Evolutionary conservation across 768 basidiomycete species (phyloP), one percentile per base, ranked within the genome.

Genomic region (Tephrocybe sp.): DNA sequence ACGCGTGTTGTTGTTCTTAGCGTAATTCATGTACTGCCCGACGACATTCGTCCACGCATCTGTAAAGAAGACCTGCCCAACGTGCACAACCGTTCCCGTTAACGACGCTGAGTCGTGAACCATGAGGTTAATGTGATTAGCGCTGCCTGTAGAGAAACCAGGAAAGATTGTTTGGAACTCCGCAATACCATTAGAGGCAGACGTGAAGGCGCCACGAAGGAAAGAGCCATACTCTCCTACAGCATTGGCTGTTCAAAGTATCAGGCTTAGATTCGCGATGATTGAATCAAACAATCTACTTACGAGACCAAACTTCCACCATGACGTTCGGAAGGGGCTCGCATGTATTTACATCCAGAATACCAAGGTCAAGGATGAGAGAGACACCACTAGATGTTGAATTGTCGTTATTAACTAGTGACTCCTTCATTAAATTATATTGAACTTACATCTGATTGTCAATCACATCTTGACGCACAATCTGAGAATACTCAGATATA

Each of bases 301-400:
- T 22, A 58, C 57, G 26, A 32, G 57, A 58, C 54, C 58, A 59
- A 40, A 59, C 43, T 34, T 75, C 73, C 20, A 75, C 70, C 66
- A 72, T 67, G 13, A 62, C 65, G 51, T 70, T 67, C 11, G 63
- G 36, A 39, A 73, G 57, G 1, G 73, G 71, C 51, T 71, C 45
- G 63, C 74, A 75, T 16, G 72, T 72, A n/a, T 65, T 58, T 2
- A 68, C 65, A 50, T 74, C 67, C 49, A 75, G 59, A 32, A 74
- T 57, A 34, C 68, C 69, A 31, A 75, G 63, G 52, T 75, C 71
- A 36, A 75, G 61, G 1, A 61, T 66, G 48, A 74, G 56, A 6
- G 63, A 51, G 31, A 75, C 58, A 4, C 73, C 73, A 16, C 68
- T 72, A 34, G 7, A 33, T 20, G 41, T 10, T 5, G 45, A 16